phyloP scores from a whole-genome alignment of 371 early-diverging fungal genomes.

The Haplosporangium sp. region DNA sequence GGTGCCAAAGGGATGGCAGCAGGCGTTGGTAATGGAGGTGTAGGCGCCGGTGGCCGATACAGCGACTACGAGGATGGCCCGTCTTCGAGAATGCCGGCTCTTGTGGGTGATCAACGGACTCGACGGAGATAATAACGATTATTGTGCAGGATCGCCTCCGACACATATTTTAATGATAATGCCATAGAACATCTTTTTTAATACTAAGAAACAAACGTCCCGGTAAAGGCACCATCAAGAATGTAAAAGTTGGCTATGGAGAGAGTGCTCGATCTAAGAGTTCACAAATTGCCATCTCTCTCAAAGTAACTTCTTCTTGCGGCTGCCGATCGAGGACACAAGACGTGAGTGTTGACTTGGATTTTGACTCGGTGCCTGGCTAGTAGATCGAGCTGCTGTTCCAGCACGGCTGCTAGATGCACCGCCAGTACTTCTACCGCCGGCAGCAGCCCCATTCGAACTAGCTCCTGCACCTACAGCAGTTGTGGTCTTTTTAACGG shows the following conservation, averaged over 20 bases:
- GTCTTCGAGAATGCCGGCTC: constrained; percentile 19
- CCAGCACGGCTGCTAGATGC: constrained; percentile 6
- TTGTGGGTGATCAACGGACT: constrained; percentile 21
- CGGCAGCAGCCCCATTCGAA: too few relatives aligned
- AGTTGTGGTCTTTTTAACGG: constrained; percentile 14
- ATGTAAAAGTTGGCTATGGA: too few relatives aligned
- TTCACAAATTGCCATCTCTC: neutral
- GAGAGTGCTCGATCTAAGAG: too few relatives aligned
- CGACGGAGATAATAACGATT: constrained; percentile 29
- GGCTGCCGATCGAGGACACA: constrained; percentile 44
- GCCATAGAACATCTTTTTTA: too few relatives aligned
- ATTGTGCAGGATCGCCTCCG: neutral
- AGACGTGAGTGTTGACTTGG: constrained; percentile 25
- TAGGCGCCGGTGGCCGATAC: constrained; percentile 11
- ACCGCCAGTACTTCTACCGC: neutral
- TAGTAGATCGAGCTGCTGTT: neutral
- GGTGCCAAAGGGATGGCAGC: constrained; percentile 1
- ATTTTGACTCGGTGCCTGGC: constrained; percentile 21
- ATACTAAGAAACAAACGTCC: too few relatives aligned
- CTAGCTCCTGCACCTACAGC: neutral
- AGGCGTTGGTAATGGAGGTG: neutral
- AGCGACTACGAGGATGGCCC: constrained; percentile 33
- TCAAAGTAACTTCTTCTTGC: constrained; percentile 35
- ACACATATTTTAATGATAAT: neutral
- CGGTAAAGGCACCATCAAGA: too few relatives aligned